Percentiles rank a stretch among this genome's conserved stretches.
These are phyloP conservation scores for Eurotiales sp. DNA, from an alignment of 2,329 filamentous ascomycete species.

Conservation along the genomic window DNA sequence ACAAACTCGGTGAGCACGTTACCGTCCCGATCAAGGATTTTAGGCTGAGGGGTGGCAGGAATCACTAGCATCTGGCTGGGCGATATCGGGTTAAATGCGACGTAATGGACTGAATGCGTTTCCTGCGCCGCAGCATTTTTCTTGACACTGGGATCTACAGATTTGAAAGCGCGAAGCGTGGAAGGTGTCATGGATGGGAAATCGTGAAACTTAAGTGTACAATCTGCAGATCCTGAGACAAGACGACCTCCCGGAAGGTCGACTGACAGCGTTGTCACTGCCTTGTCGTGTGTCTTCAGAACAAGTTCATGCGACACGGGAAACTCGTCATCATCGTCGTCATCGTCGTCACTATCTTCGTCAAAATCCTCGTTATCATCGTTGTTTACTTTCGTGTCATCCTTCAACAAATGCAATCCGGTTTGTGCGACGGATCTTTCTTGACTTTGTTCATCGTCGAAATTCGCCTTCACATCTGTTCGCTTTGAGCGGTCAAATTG, in stretches of 20 bases:
- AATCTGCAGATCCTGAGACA: constrained; percentile 87
- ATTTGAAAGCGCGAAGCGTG: constrained; percentile 89
- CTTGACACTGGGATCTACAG: constrained; percentile 76
- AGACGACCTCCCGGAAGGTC: constrained; percentile 82
- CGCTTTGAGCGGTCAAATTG: constrained; percentile 79
- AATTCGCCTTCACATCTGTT: constrained; percentile 40
- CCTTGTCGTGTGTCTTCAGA: constrained; percentile 85
- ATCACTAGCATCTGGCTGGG: constrained; percentile 80
- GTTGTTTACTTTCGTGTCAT: constrained; percentile 20
- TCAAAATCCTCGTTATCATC: constrained; percentile 46
- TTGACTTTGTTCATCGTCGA: constrained; percentile 18
- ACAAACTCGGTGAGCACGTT: constrained; percentile 82
- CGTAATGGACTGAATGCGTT: constrained; percentile 81
- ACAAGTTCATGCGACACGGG: constrained; percentile 91
- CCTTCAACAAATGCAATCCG: constrained; percentile 4
- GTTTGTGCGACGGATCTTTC: background rate
- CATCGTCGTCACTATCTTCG: constrained; percentile 56
- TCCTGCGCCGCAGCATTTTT: constrained; percentile 71
- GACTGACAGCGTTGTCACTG: constrained; percentile 77
- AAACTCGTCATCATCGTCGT: constrained; percentile 78
- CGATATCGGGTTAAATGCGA: constrained; percentile 79
- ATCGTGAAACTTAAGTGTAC: constrained; percentile 87
- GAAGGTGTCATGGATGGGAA: constrained; percentile 94
- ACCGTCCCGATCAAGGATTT: constrained; percentile 84
- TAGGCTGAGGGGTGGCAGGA: constrained; percentile 83